Conservation (phyloP, 257 asterid species). For the Petrea volubilis region DNA sequence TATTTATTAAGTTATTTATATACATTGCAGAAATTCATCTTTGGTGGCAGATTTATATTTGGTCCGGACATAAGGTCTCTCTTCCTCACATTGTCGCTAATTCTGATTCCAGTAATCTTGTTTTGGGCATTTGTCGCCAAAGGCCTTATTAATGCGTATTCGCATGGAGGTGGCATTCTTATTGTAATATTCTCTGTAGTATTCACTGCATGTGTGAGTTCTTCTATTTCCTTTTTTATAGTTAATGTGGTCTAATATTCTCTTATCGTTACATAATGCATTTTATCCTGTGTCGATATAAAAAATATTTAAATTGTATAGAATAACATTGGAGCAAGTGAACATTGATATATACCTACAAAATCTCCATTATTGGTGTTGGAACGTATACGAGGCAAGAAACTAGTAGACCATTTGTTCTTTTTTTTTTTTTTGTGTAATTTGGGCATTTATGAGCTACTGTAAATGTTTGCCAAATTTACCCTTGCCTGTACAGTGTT, state of each 20-base stretch:
- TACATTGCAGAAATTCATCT: constrained; percentile 62
- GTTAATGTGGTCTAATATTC: neutral
- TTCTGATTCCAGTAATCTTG: constrained; percentile 56
- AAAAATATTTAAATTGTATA: neutral
- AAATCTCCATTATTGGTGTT: neutral
- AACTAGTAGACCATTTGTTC: neutral
- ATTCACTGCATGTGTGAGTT: constrained; percentile 58
- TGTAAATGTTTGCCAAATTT: no score
- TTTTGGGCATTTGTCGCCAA: constrained; percentile 61
- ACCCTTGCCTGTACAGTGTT: no score
- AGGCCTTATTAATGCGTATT: constrained; percentile 39
- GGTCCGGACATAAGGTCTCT: constrained; percentile 80
- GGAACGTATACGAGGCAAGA: neutral
- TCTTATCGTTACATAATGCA: neutral
- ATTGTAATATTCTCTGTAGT: constrained; percentile 40
- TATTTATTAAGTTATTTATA: no score
- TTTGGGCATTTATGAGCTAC: no score
- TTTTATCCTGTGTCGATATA: neutral
- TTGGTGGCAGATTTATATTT: constrained; percentile 68
- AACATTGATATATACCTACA: neutral
- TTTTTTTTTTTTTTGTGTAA: no score
- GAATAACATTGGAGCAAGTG: neutral
- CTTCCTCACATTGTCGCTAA: constrained; percentile 52
- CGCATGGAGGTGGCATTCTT: constrained; percentile 43
- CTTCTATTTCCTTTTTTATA: neutral